A percentile compares a stretch with the other conserved stretches of the same genome.
These are phyloP conservation scores for Ophiognomonia clavigignenti-juglandacearum DNA, from an alignment of 2,329 filamentous ascomycete species.

Conservation along the genomic window DNA sequence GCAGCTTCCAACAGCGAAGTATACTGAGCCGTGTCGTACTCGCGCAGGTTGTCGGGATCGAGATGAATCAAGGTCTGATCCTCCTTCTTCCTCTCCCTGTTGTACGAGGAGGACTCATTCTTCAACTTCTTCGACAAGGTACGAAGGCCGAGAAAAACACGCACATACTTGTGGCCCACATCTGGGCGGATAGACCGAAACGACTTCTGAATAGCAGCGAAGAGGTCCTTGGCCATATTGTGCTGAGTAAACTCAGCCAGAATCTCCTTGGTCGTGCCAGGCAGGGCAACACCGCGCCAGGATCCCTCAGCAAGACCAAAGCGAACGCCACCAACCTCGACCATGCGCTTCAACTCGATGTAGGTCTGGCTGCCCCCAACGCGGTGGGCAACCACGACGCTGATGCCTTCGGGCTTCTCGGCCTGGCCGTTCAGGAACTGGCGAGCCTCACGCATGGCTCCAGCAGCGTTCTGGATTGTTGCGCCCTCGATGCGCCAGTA, in stretches of 20 bases:
- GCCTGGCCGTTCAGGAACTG: background rate
- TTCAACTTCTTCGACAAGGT: background rate
- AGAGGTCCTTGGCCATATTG: background rate
- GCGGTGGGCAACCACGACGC: background rate
- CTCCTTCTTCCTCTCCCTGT: too few relatives aligned
- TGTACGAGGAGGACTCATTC: background rate
- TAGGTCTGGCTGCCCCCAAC: background rate
- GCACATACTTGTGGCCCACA: background rate
- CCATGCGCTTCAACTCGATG: background rate
- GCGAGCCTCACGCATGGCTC: background rate
- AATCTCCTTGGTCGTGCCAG: background rate
- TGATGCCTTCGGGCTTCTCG: background rate
- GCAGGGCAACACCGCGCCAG: background rate
- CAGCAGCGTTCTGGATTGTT: background rate
- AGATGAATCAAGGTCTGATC: too few relatives aligned
- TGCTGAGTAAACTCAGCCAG: background rate
- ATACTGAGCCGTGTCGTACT: background rate
- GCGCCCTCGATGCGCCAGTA: background rate
- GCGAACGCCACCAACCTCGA: background rate
- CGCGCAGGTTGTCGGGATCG: too few relatives aligned
- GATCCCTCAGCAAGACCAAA: background rate
- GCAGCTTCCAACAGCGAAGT: background rate
- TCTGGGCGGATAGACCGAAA: background rate
- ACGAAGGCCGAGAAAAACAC: constrained; percentile 10
- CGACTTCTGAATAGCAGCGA: background rate